Evolutionary conservation across 192 early-diverging fungal genomes (phyloP), one percentile per base, ranked within the genome.

Genomic region (Obelidium mucronatum): DNA sequence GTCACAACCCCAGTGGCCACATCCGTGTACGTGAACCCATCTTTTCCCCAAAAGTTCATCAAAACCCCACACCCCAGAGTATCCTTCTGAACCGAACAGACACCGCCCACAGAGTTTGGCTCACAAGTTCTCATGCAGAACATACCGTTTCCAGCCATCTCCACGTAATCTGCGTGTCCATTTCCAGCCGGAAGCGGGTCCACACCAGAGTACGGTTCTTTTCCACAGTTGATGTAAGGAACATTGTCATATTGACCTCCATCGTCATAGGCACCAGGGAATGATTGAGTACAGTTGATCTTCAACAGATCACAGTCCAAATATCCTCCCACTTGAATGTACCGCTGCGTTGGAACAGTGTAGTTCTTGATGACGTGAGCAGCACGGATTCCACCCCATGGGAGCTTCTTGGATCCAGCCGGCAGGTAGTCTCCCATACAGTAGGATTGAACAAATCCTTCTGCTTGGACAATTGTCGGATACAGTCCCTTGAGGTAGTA

Each of bases 141-240:
- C 28, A 63, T 80, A 40, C 80, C 77, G 54, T 82, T 53, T 37
- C 80, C 80, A 53, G 80, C 80, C 52, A 74, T 70, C 62, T 59
- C 54, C 48, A 81, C 65, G 48, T 80, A 78, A 22, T 78, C n/a
- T 31, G 22, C 13, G 61, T 24, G 0, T 0, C 55, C 24, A 39
- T 74, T 74, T 40, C 39, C 58, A 31, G 4, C 26, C 17, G 72
- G 17, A 8, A n/a, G 28, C 3, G 36, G 5, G 36, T 74, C 72
- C 1, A 74, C 72, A 26, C 80, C 80, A 53, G 77, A 79, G 44
- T 81, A 81, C 30, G 80, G 80, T 40, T 81, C 80, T 54, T 81
- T 81, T 24, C 80, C 80, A 58, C 80, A 81, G 40, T 60, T 60
- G n/a, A 36, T 26, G 44, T n/a, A 68, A 13, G 40, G 33, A 8